These are phyloP conservation scores for Phyllosticta citrichinensis DNA, from an alignment of 2,329 filamentous ascomycete genomes.

Conservation along the genomic window DNA sequence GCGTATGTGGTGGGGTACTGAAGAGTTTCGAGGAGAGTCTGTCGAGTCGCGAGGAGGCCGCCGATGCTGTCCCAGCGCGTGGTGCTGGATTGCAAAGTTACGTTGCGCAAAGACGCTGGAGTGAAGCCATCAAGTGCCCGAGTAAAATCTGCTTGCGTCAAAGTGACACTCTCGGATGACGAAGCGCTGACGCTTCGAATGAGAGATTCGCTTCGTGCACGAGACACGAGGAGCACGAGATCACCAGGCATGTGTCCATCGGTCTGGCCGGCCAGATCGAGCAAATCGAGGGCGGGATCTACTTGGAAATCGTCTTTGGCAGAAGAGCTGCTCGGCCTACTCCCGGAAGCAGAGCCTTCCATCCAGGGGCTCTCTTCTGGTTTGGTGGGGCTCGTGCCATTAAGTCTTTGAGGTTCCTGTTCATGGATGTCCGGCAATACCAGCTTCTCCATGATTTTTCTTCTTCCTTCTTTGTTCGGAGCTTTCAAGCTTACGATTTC, in stretches of 20 bases:
- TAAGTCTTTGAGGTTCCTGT: slow-evolving; percentile 2
- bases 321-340: slow-evolving; percentile 31
- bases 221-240: slow-evolving; percentile 70
- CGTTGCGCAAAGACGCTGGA: slow-evolving; percentile 86
- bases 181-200: slow-evolving; percentile 61
- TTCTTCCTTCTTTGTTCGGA: slow-evolving; percentile 80
- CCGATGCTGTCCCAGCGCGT: slow-evolving; percentile 91
- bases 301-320: slow-evolving; percentile 53
- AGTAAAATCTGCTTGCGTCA: slow-evolving; percentile 69
- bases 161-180: slow-evolving; percentile 38
- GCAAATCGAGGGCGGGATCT: slow-evolving; percentile 70
- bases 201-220: slow-evolving; percentile 84
- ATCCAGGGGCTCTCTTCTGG: slow-evolving; percentile 50
- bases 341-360: slow-evolving; percentile 47
- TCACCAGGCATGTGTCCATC: slow-evolving; percentile 98
- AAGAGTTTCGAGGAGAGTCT: slow-evolving; percentile 86
- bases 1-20: slow-evolving; percentile 98
- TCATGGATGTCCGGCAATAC: slow-evolving; percentile 18
- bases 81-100: slow-evolving; percentile 84
- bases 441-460: slow-evolving; percentile 74
- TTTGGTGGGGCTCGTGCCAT: slow-evolving; percentile 12
- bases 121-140: slow-evolving; percentile 85
- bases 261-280: slow-evolving; percentile 86
- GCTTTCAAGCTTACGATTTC: slow-evolving; percentile 86
- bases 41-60: slow-evolving; percentile 73